Percentiles rank a stretch among this genome's conserved stretches.
Evolutionary conservation across 257 asterid species (phyloP).

Genomic region (Forsythia suspensa): DNA sequence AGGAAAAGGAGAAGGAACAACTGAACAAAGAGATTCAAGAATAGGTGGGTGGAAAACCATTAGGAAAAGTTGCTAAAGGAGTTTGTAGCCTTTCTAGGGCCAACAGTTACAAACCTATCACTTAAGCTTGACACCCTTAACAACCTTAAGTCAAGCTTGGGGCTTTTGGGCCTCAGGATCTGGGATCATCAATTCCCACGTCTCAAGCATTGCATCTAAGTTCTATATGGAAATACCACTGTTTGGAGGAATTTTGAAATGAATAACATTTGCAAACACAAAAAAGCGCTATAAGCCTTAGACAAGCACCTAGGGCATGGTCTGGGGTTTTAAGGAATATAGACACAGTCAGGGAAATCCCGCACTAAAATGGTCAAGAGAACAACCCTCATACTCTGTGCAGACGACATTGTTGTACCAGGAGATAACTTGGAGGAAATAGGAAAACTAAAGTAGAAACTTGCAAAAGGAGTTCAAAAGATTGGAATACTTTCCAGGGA

Average conservation of each 20-base stretch:
- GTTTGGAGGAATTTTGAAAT: no score
- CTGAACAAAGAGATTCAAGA: no score
- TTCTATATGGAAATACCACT: background rate
- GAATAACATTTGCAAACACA: background rate
- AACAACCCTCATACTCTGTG: background rate
- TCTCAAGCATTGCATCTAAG: background rate
- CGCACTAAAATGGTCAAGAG: no score
- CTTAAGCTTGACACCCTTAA: background rate
- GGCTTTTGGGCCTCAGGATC: background rate
- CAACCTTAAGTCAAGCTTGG: background rate
- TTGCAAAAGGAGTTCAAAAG: background rate
- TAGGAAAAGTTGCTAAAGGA: background rate
- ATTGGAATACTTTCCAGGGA: background rate
- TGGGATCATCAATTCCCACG: background rate
- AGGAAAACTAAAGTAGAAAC: background rate
- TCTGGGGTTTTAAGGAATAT: background rate
- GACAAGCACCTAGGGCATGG: background rate
- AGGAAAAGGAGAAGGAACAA: no score
- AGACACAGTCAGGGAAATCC: no score
- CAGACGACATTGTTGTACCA: background rate
- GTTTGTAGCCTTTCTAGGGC: background rate
- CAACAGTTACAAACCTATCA: background rate
- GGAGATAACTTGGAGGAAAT: no score
- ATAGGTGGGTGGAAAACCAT: background rate
- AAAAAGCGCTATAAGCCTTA: background rate